phyloP scores from a whole-genome alignment of 2,329 filamentous ascomycete species.

The Mollisia scopiformis region DNA sequence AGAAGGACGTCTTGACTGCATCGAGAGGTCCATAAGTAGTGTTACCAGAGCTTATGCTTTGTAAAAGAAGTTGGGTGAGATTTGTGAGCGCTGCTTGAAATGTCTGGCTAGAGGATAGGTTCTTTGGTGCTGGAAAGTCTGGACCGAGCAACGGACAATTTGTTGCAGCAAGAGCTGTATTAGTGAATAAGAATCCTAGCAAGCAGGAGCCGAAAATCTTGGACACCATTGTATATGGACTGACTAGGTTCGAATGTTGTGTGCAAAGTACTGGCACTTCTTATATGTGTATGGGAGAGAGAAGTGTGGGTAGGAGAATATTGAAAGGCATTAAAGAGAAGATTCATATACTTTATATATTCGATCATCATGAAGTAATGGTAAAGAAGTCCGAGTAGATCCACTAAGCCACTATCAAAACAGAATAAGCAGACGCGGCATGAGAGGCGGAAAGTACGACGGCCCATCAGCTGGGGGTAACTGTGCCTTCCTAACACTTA shows the following conservation, averaged over 20 bases:
- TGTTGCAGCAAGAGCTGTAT: not conserved
- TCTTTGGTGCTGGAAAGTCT: slow-evolving; percentile 14
- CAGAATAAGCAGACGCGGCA: too few species aligned
- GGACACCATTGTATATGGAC: slow-evolving; percentile 1
- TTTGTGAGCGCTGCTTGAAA: slow-evolving; percentile 17
- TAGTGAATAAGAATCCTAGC: slow-evolving; percentile 1
- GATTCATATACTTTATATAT: not conserved
- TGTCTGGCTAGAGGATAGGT: slow-evolving; percentile 10
- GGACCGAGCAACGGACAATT: slow-evolving; percentile 15
- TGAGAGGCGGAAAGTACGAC: too few species aligned
- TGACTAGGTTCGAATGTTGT: not conserved
- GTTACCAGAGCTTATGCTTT: slow-evolving; percentile 12
- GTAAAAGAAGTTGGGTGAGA: slow-evolving; percentile 14
- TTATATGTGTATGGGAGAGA: not conserved
- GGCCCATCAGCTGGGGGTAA: too few species aligned
- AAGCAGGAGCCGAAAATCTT: not conserved
- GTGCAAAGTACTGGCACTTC: not conserved
- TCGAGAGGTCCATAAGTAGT: slow-evolving; percentile 18
- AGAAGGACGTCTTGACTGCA: slow-evolving; percentile 38
- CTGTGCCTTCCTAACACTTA: too few species aligned
- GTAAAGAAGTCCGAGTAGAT: too few species aligned
- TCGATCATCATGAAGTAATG: not conserved
- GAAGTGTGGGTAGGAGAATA: not conserved
- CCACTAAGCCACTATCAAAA: not conserved
- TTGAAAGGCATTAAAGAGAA: not conserved